Conservation (phyloP, 2,329 filamentous ascomycete genomes). For the Exophiala spinifera region DNA sequence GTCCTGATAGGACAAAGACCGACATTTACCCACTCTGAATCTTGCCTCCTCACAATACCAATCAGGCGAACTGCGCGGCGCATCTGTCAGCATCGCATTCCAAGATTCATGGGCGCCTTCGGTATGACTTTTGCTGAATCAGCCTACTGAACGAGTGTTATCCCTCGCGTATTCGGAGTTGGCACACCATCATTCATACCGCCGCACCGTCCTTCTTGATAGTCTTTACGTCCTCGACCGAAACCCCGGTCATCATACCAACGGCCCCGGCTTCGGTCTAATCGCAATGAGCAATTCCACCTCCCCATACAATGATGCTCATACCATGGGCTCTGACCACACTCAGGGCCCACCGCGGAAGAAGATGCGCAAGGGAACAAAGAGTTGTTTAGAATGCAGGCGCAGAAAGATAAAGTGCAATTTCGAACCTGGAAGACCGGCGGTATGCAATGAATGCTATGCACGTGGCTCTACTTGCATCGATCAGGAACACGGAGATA, state of each 20-base stretch:
- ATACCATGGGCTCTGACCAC: slow-evolving; percentile 26
- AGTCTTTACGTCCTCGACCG: slow-evolving; percentile 1
- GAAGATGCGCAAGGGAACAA: slow-evolving; percentile 45
- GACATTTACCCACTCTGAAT: background rate
- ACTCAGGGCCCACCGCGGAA: slow-evolving; percentile 38
- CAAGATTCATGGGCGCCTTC: background rate
- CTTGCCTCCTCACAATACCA: background rate
- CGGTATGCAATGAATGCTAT: slow-evolving; percentile 42
- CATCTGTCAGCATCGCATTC: background rate
- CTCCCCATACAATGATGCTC: slow-evolving; percentile 22
- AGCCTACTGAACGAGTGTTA: background rate
- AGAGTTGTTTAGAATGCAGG: slow-evolving; percentile 43
- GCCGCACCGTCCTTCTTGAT: background rate
- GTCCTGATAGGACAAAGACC: background rate
- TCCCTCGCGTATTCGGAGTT: background rate
- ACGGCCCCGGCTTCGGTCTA: background rate
- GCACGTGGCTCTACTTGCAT: slow-evolving; percentile 39
- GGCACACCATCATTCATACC: background rate
- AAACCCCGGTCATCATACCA: background rate
- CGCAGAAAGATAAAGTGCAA: slow-evolving; percentile 45
- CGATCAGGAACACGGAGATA: slow-evolving; percentile 38
- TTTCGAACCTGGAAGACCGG: slow-evolving; percentile 34
- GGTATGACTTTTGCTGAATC: background rate
- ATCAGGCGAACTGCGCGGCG: background rate
- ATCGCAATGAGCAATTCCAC: slow-evolving; percentile 16